Evolutionary conservation across 306 rosid genomes (phyloP).

Genomic region (Lathyrus aphaca): DNA sequence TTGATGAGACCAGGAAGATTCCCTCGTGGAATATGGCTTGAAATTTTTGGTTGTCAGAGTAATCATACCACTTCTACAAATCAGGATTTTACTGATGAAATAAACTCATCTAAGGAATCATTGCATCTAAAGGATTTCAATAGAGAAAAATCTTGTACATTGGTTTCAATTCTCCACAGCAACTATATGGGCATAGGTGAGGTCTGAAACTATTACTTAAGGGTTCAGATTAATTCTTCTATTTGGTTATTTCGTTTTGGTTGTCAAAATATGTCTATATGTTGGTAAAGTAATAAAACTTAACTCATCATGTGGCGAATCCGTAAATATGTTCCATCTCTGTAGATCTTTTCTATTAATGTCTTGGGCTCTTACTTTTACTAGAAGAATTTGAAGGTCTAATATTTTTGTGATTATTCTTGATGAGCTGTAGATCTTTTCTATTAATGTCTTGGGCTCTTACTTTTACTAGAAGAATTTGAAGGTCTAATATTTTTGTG

Average conservation of each 20-base stretch:
- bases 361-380: conserved; percentile 9
- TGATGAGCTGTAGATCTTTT: neutral
- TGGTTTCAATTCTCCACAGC: conserved; percentile 82
- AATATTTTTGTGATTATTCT: conserved; percentile 16
- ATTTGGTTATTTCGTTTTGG: conserved; percentile 25
- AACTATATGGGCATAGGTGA: conserved; percentile 82
- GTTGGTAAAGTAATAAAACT: conserved; percentile 35
- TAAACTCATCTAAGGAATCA: conserved; percentile 45
- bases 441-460: conserved; percentile 16
- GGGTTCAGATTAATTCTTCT: conserved; percentile 33
- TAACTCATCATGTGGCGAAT: conserved; percentile 22
- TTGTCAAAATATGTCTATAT: conserved; percentile 26
- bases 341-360: conserved; percentile 9
- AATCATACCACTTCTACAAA: conserved; percentile 36
- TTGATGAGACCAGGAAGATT: conserved; percentile 68
- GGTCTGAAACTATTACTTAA: conserved; percentile 40
- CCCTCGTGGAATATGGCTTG: conserved; percentile 93
- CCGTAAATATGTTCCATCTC: conserved; percentile 15
- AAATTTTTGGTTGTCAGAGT: conserved; percentile 56
- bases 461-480: conserved; percentile 26
- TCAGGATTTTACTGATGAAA: conserved; percentile 32
- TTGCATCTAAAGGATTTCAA: conserved; percentile 41
- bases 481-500: conserved; percentile 19
- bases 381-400: conserved; percentile 28
- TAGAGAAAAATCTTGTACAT: conserved; percentile 49